Evolutionary conservation across 805 yeast genomes (phyloP), one percentile per base, ranked within the genome.

Genomic region (Candida maltosa): DNA sequence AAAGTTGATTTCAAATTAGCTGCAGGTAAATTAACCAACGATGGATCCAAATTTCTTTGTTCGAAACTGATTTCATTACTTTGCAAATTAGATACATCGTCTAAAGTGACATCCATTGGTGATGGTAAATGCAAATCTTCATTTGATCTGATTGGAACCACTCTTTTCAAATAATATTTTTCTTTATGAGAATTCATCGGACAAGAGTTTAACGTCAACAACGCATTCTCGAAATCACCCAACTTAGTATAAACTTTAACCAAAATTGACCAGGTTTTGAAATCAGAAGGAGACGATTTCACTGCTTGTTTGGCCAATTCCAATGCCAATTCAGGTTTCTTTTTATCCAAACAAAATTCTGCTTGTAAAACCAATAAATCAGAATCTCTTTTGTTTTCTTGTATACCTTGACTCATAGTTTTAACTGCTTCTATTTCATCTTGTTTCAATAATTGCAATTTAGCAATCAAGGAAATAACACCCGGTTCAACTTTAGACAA

Each of bases 131-230:
- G 94, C 46, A 85, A 58, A 38, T 71, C 74, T 3, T 75, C 77
- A 14, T 66, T 52, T 11, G 60, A 58, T 17, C 60, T 57, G 15
- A 79, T 72, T 18, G 76, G 73, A 8, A 75, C 75, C 4, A 80
- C 70, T 48, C 93, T 65, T 51, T 73, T 76, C 47, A 83, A 67
- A 16, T 70, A 65, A 52, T 68, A 83, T 42, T 75, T 75, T 47
- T 84, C 93, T 51, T 78, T 80, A 49, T 79, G 77, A 8, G 83
- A 75, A 35, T 80, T 80, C 87, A 85, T 83, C 16, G 94, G 94
- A 50, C 89, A 83, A 11, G 91, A 79, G 49, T 85, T 85, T 45
- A 85, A 65, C 1, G 88, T 76, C 38, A 83, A 59, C 35, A 85
- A 64, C 1, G 93, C 85, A 46, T 81, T 75, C 52, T 83, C 89